These are phyloP conservation scores for Chlamydomonas incerta DNA, from an alignment of 139 green algal genomes.

Conservation along the genomic window DNA sequence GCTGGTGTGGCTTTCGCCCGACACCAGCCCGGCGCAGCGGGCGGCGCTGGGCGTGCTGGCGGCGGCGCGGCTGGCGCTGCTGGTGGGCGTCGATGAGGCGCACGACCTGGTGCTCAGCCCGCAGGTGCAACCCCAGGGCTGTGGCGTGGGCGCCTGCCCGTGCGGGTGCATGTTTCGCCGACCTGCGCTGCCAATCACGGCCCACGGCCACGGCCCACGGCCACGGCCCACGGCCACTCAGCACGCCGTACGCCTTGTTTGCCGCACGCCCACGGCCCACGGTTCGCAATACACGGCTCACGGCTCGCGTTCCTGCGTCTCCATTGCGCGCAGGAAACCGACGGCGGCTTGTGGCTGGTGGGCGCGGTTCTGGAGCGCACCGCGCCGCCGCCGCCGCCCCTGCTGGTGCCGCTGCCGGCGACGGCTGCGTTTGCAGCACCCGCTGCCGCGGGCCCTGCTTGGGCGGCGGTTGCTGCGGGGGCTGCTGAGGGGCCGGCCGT, in stretches of 20 bases:
- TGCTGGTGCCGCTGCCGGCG: not conserved
- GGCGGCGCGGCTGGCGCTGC: not conserved
- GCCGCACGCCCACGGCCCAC: too few relatives aligned
- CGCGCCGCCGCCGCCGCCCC: not conserved
- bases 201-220: not conserved
- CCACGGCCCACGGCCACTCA: too few relatives aligned
- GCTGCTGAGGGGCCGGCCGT: too few relatives aligned
- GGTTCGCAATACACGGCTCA: too few relatives aligned
- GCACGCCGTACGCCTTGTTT: too few relatives aligned
- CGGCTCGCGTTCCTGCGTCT: not conserved
- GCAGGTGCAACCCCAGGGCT: not conserved
- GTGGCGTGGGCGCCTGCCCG: not conserved
- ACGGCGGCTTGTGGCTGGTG: slow-evolving; percentile 2
- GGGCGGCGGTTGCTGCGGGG: too few relatives aligned
- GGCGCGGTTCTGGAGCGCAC: slow-evolving; percentile 1
- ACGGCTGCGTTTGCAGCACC: too few relatives aligned
- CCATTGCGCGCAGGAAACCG: slow-evolving; percentile 11
- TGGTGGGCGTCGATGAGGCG: not conserved
- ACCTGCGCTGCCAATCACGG: too few relatives aligned
- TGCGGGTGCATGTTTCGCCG: not conserved
- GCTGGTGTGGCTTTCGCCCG: not conserved
- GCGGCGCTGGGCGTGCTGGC: not conserved
- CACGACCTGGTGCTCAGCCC: slow-evolving; percentile 27
- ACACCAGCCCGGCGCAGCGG: not conserved
- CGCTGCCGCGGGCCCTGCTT: too few relatives aligned